Evolutionary conservation across 2,329 filamentous ascomycete genomes (phyloP), one percentile per base, ranked within the genome.

Genomic region (Coniosporium tulheliwenetii): DNA sequence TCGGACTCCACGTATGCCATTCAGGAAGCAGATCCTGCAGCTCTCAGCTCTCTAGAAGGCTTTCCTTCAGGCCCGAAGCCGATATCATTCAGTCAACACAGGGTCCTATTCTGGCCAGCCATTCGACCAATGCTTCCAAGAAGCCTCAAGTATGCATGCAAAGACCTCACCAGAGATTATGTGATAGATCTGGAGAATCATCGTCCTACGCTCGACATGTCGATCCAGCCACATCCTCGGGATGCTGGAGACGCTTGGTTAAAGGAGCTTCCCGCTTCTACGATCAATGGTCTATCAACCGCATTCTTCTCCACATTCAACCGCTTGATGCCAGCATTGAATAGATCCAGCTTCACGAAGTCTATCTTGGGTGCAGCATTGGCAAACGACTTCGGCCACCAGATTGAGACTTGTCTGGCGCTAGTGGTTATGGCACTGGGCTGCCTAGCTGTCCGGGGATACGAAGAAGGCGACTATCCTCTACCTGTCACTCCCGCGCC

Each of bases 241-340:
- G 56, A 58, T 10, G 52, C 50, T 31, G 46, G 52, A 10, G 53
- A 54, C 1, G 49, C 48, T 19, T 71, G 67, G 68, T 49, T 72
- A 30, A 62, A 67, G 37, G 53, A 55, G 3, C 56, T 73, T 2
- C 65, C 66, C 8, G 50, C 71, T 30, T 61, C 65, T 0, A 60
- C 67, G 34, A 60, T 72, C 41, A 69, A 67, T 44, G 66, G 66
- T 0, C 57, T 73, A n/a, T 63, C 66, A 8, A 66, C 71, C 52
- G 65, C 65, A 0, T 73, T 70, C 44, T 73, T 73, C 48, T 58
- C 64, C n/a, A 67, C 69, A 0, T 72, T 72, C 46, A 69, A 72
- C 47, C 66, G 67, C 0, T 69, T 61, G 26, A 70, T 64, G 12
- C 70, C 70, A 0, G 62, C 71, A 15, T 61, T 73, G 39, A 69